phyloP scores from a whole-genome alignment of 495 filamentous ascomycete genomes.

The Podospora fimiseda region DNA sequence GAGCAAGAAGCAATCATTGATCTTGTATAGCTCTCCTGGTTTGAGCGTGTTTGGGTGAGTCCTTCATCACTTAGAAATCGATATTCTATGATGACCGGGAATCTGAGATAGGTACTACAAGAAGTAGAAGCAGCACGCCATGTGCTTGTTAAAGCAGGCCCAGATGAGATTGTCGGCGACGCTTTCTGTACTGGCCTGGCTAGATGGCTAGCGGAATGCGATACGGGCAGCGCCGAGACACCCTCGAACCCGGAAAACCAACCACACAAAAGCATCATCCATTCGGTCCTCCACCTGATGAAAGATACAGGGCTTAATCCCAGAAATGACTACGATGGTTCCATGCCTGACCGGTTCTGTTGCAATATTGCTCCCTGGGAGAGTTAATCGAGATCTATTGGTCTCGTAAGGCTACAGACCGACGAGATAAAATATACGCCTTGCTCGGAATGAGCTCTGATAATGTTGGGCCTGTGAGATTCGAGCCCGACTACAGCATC shows the following conservation, averaged over 20 bases:
- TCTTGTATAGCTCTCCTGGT: not conserved
- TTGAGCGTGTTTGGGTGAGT: not conserved
- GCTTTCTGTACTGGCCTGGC: not conserved
- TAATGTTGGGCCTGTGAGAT: not conserved
- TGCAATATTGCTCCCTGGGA: not conserved
- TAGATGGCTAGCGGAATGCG: not conserved
- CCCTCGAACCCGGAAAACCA: too few species aligned
- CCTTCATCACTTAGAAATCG: not conserved
- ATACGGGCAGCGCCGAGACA: not conserved
- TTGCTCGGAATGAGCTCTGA: not conserved
- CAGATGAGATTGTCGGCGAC: not conserved
- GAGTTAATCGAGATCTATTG: not conserved
- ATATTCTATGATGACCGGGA: too few species aligned
- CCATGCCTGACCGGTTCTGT: not conserved
- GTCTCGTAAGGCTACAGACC: not conserved
- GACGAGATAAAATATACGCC: not conserved
- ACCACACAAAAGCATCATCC: not conserved
- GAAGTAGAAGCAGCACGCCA: not conserved
- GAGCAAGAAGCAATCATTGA: too few species aligned
- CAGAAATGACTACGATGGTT: not conserved
- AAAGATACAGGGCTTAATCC: not conserved
- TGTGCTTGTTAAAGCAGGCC: not conserved
- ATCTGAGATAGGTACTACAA: not conserved
- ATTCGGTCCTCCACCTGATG: not conserved
- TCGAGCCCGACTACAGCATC: not conserved